A percentile compares a stretch with the other conserved stretches of the same genome.
phyloP scores from a whole-genome alignment of 2,329 filamentous ascomycete species.

The Ceratocystis cacaofunesta region DNA sequence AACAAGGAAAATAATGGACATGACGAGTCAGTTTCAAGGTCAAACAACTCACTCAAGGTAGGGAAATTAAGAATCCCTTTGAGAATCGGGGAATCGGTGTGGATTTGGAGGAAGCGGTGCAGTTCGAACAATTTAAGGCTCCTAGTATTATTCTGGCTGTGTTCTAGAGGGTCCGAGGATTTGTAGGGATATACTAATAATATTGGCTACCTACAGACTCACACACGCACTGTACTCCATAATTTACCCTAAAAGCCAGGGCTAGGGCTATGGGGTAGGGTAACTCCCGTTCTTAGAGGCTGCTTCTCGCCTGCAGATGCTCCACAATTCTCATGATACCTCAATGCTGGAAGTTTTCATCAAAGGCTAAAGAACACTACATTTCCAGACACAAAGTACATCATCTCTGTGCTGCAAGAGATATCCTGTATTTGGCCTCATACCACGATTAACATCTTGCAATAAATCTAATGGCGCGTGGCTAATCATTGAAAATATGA shows the following conservation, averaged over 20 bases:
- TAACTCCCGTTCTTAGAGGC: neutral
- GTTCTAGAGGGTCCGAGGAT: neutral
- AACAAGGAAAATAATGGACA: neutral
- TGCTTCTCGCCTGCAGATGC: neutral
- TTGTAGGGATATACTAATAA: too few species aligned
- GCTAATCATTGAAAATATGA: neutral
- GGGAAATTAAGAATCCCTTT: neutral
- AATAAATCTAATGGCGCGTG: too few species aligned
- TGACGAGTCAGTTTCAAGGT: constrained; percentile 1
- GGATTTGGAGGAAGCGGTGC: neutral
- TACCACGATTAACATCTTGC: too few species aligned
- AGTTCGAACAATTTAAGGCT: neutral
- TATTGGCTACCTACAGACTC: too few species aligned
- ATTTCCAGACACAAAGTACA: neutral
- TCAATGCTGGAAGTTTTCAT: neutral
- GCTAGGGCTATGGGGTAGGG: neutral
- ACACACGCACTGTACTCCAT: too few species aligned
- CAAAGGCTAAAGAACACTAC: neutral
- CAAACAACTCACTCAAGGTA: neutral
- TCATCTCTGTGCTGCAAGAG: too few species aligned
- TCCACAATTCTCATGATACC: constrained; percentile 2
- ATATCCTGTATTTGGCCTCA: too few species aligned
- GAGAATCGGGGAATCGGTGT: neutral
- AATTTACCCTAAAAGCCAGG: too few species aligned
- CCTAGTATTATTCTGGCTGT: neutral